Conservation (phyloP, 768 basidiomycete genomes). For the Austroboletus festivus region DNA sequence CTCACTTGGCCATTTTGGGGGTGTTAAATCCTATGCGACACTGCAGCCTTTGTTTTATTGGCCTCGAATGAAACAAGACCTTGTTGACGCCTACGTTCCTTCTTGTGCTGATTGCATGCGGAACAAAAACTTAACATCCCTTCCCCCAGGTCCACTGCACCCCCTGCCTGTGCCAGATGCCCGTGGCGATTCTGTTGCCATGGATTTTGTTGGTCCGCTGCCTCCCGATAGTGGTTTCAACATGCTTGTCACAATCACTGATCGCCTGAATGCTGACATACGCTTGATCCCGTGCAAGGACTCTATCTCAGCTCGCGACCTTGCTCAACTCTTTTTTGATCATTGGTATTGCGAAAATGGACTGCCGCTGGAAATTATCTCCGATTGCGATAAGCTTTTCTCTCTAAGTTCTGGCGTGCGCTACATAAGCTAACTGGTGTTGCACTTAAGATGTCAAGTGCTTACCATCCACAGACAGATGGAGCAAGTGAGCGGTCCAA, state of each 20-base stretch:
- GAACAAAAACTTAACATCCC: constrained; percentile 9
- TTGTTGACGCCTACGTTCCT: background rate
- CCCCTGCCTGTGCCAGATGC: constrained; percentile 14
- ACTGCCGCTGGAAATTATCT: constrained; percentile 12
- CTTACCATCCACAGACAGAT: constrained; percentile 30
- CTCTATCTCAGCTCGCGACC: background rate
- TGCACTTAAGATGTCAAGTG: constrained; percentile 17
- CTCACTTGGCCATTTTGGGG: background rate
- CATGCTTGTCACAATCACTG: background rate
- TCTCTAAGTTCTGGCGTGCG: constrained; percentile 24
- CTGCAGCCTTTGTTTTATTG: background rate
- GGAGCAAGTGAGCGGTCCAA: constrained; percentile 22
- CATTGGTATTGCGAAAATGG: constrained; percentile 13
- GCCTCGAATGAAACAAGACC: background rate
- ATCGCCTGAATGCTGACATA: background rate
- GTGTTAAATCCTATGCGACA: background rate
- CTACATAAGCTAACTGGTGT: constrained; percentile 5
- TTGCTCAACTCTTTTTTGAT: background rate
- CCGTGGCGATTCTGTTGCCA: constrained; percentile 3
- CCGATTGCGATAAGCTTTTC: constrained; percentile 26
- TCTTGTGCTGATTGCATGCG: background rate
- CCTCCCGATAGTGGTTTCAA: background rate
- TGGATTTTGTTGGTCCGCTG: constrained; percentile 7
- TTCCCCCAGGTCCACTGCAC: constrained; percentile 8
- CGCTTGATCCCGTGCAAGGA: background rate